Evolutionary conservation across 441 rosid species (phyloP).

Genomic region (Flueggea neowawraea): DNA sequence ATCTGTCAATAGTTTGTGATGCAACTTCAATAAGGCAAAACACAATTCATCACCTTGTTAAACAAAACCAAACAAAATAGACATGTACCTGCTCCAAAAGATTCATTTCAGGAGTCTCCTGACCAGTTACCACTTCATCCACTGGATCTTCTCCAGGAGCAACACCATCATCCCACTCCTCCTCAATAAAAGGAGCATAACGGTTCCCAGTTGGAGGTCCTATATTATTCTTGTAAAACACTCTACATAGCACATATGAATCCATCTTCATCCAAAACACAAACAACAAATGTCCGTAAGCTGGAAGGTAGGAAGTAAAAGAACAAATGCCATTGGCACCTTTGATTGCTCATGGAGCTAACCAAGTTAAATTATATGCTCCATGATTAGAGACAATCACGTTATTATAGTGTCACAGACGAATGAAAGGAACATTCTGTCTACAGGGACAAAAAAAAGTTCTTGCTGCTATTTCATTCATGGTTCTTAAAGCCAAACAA

Average conservation of each 20-base stretch:
- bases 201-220: constrained; percentile 93
- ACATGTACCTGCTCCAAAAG: constrained; percentile 45
- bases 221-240: constrained; percentile 84
- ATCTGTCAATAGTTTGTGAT: no score
- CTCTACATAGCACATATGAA: constrained; percentile 80
- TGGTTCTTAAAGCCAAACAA: constrained; percentile 3
- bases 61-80: constrained; percentile 3
- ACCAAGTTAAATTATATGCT: no score
- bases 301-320: constrained; percentile 8
- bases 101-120: constrained; percentile 24
- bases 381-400: no score
- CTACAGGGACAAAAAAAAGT: no score
- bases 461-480: no score
- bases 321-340: not conserved
- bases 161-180: constrained; percentile 82
- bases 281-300: constrained; percentile 11
- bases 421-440: no score
- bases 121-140: constrained; percentile 41
- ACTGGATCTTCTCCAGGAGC: constrained; percentile 62
- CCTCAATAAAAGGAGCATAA: constrained; percentile 88
- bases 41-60: not conserved
- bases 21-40: no score
- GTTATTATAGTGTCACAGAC: no score
- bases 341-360: not conserved
- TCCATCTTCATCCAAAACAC: constrained; percentile 40